Percentiles rank a stretch among this genome's conserved stretches.
Conservation (phyloP, 1,284 basidiomycete genomes). For the Tremellales sp. region DNA sequence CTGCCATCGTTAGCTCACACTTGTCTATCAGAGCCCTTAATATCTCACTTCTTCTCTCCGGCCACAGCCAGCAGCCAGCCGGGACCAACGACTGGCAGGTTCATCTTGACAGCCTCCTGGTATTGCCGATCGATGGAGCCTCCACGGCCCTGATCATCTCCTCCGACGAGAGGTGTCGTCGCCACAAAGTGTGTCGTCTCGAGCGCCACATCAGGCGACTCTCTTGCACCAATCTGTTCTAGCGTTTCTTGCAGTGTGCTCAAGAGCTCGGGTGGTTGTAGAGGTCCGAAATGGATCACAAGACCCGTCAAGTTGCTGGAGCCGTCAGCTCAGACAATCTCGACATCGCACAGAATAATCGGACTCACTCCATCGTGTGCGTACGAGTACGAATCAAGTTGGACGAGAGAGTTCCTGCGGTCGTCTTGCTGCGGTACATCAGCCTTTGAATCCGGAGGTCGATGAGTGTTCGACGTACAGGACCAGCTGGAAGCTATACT, state of each 20-base stretch:
- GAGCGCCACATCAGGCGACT: constrained; percentile 88
- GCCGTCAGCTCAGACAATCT: neutral
- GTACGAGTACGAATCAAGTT: constrained; percentile 76
- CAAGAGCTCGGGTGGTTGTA: constrained; percentile 68
- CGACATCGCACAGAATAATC: no score
- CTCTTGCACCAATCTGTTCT: constrained; percentile 75
- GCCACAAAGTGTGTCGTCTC: constrained; percentile 96
- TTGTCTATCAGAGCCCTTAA: neutral
- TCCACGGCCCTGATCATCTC: constrained; percentile 51
- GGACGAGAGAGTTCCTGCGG: constrained; percentile 81
- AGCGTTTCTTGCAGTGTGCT: constrained; percentile 74
- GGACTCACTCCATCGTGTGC: constrained; percentile 67
- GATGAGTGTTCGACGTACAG: constrained; percentile 53
- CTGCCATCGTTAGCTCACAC: constrained; percentile 49
- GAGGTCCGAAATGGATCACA: constrained; percentile 83
- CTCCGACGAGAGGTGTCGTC: constrained; percentile 66
- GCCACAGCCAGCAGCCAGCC: constrained; percentile 85
- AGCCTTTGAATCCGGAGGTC: neutral
- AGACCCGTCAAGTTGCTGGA: constrained; percentile 86
- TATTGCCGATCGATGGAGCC: constrained; percentile 64
- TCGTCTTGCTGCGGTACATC: constrained; percentile 55
- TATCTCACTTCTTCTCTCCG: constrained; percentile 66
- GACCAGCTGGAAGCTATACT: constrained; percentile 88
- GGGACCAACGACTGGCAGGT: constrained; percentile 84
- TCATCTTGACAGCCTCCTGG: constrained; percentile 81